Evolutionary conservation across 495 filamentous ascomycete species (phyloP).

Genomic region (Rusavskia elegans): DNA sequence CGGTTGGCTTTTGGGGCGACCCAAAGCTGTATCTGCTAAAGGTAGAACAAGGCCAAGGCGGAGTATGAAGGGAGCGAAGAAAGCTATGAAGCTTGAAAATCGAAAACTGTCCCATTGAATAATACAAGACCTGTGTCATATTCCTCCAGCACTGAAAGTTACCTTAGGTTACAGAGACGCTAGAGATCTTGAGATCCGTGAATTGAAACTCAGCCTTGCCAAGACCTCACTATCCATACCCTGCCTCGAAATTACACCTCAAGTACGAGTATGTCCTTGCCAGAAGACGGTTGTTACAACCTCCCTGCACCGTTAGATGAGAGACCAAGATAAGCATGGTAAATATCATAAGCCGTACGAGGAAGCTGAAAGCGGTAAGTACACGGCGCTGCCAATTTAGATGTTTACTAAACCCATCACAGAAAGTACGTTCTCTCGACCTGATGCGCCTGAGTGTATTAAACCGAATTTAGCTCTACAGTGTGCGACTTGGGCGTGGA

Average conservation of each 20-base stretch:
- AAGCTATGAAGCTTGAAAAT: not conserved
- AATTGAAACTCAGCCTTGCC: too few relatives aligned
- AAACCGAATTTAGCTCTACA: slow-evolving; percentile 40
- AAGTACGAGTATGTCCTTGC: too few relatives aligned
- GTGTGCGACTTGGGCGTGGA: slow-evolving; percentile 59
- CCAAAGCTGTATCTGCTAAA: slow-evolving; percentile 1
- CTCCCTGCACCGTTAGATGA: not conserved
- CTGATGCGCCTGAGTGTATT: too few relatives aligned
- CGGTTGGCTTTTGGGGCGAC: slow-evolving; percentile 32
- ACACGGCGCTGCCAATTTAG: not conserved
- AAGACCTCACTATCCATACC: too few relatives aligned
- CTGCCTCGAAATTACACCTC: too few relatives aligned
- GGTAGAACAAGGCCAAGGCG: slow-evolving; percentile 9
- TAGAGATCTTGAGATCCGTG: too few relatives aligned
- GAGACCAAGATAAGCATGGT: slow-evolving; percentile 38
- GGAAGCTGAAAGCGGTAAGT: slow-evolving; percentile 62
- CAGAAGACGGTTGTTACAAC: not conserved
- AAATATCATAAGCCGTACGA: slow-evolving; percentile 60
- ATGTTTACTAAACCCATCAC: slow-evolving; percentile 1
- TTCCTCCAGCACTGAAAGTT: too few relatives aligned
- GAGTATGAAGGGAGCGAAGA: slow-evolving; percentile 16
- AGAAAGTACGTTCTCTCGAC: slow-evolving; percentile 21
- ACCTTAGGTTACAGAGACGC: too few relatives aligned
- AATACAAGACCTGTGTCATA: too few relatives aligned
- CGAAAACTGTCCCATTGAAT: not conserved